phyloP scores from a whole-genome alignment of 208 protist genomes.

The Crithidia bombi region DNA sequence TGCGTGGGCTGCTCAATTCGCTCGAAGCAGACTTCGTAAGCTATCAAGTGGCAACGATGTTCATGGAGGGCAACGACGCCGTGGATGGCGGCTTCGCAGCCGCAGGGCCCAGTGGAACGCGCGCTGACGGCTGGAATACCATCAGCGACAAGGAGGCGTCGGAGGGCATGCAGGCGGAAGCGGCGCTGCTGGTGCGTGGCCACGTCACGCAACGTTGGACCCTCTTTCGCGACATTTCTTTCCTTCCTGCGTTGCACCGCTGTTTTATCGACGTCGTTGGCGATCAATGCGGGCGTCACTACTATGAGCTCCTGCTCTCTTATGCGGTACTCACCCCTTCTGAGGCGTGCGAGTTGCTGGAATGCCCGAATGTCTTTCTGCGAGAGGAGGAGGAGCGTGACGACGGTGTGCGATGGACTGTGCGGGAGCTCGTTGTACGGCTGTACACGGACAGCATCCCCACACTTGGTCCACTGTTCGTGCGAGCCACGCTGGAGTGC shows the following conservation, averaged over 20 bases:
- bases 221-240: slow-evolving; percentile 27
- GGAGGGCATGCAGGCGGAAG: neutral
- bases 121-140: slow-evolving; percentile 1
- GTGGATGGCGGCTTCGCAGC: neutral
- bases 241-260: slow-evolving; percentile 25
- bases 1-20: slow-evolving; percentile 30
- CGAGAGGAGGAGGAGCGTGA: slow-evolving; percentile 62
- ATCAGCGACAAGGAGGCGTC: neutral
- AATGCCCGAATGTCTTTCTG: slow-evolving; percentile 55
- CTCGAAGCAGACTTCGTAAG: slow-evolving; percentile 35
- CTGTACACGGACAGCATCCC: slow-evolving; percentile 35
- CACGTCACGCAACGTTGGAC: slow-evolving; percentile 34
- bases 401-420: slow-evolving; percentile 44
- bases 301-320: slow-evolving; percentile 39
- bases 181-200: slow-evolving; percentile 18
- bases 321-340: slow-evolving; percentile 39
- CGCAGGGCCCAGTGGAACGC: slow-evolving; percentile 7
- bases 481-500: slow-evolving; percentile 42
- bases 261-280: slow-evolving; percentile 28
- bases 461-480: slow-evolving; percentile 49
- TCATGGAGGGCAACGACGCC: slow-evolving; percentile 17
- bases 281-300: slow-evolving; percentile 28
- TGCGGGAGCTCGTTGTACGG: slow-evolving; percentile 48
- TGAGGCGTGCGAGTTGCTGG: slow-evolving; percentile 34
- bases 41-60: slow-evolving; percentile 18